Evolutionary conservation across 176 grass and related monocot genomes (phyloP).

Genomic region (Melocanna baccifera): DNA sequence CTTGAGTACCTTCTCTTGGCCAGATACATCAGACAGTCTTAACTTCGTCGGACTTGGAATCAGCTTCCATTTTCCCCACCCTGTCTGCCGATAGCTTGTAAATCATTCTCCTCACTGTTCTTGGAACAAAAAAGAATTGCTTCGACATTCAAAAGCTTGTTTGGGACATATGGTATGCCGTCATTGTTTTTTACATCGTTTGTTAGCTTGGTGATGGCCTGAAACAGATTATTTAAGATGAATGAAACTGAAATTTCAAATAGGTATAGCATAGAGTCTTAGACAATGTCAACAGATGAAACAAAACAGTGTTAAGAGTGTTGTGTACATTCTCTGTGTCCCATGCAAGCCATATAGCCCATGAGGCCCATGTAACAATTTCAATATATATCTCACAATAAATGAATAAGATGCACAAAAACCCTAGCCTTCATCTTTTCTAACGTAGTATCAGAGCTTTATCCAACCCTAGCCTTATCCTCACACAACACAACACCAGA

Average conservation of each 20-base stretch:
- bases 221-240: conserved; percentile 4
- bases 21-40: conserved; percentile 36
- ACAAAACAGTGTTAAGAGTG: too few species aligned
- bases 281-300: neutral
- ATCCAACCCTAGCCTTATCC: too few species aligned
- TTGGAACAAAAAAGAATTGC: conserved; percentile 25
- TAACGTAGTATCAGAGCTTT: too few species aligned
- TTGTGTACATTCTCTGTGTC: too few species aligned
- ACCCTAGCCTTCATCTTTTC: too few species aligned
- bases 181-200: conserved; percentile 27
- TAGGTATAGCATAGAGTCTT: conserved; percentile 1
- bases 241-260: conserved; percentile 8
- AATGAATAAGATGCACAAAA: too few species aligned
- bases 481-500: too few species aligned
- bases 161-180: conserved; percentile 1
- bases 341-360: too few species aligned
- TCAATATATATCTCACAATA: too few species aligned
- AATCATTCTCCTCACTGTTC: conserved; percentile 28
- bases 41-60: conserved; percentile 35
- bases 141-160: conserved; percentile 14
- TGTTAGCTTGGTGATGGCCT: conserved; percentile 33
- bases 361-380: too few species aligned
- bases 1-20: conserved; percentile 49
- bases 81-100: neutral
- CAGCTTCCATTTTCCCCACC: neutral